These are phyloP conservation scores for Casuarina cunninghamiana DNA, from an alignment of 306 rosid genomes.

Conservation along the genomic window DNA sequence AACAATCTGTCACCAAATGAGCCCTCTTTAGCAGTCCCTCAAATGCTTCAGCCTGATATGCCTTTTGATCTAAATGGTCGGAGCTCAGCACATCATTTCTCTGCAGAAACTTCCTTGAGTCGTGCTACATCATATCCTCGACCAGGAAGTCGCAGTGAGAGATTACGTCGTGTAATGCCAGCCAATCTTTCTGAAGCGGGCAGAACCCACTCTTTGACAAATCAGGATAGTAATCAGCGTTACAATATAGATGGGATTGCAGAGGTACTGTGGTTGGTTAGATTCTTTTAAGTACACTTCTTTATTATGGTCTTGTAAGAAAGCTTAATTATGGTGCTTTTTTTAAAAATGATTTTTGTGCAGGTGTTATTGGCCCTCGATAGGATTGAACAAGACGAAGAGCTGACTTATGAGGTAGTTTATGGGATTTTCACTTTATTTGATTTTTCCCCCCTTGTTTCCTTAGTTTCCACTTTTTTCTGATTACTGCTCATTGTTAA, in stretches of 20 bases:
- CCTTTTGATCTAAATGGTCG: constrained; percentile 40
- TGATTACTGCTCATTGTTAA: constrained; percentile 19
- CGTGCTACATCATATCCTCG: constrained; percentile 49
- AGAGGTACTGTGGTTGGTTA: constrained; percentile 56
- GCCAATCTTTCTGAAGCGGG: constrained; percentile 53
- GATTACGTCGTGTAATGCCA: constrained; percentile 44
- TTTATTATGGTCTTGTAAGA: constrained; percentile 4
- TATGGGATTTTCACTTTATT: constrained; percentile 9
- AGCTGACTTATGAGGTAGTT: constrained; percentile 85
- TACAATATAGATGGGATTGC: constrained; percentile 86
- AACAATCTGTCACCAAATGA: constrained; percentile 39
- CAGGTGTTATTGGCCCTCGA: constrained; percentile 88
- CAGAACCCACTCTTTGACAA: constrained; percentile 49
- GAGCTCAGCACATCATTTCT: constrained; percentile 41
- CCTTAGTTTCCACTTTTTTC: background rate
- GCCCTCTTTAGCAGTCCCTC: constrained; percentile 38
- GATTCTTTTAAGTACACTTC: constrained; percentile 1
- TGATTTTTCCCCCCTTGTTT: background rate
- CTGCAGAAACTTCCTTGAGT: constrained; percentile 46
- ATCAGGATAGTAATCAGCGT: constrained; percentile 58
- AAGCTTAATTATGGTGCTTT: constrained; percentile 2
- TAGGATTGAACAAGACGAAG: constrained; percentile 96
- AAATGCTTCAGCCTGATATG: constrained; percentile 46
- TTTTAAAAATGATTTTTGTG: constrained; percentile 22
- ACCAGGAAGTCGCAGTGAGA: constrained; percentile 54